A percentile compares a stretch with the other conserved stretches of the same genome.
Evolutionary conservation across 1,139 yeast genomes (phyloP).

Genomic region (Dujonia santamariae): DNA sequence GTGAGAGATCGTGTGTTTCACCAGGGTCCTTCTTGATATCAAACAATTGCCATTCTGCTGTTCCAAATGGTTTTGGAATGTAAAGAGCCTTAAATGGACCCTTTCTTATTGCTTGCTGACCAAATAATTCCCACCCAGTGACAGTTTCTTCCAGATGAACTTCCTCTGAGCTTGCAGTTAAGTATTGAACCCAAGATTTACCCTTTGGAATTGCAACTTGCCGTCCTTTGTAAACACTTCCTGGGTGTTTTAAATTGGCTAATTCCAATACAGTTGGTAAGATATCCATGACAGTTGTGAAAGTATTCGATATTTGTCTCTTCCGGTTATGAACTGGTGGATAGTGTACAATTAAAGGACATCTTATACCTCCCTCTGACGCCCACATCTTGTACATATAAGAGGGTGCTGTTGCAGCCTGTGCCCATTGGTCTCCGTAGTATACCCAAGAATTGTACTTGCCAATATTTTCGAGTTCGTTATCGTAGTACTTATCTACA

Average conservation of each 20-base stretch:
- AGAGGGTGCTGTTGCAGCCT: slow-evolving; percentile 60
- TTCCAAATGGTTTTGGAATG: slow-evolving; percentile 48
- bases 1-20: slow-evolving; percentile 42
- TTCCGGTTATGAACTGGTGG: slow-evolving; percentile 26
- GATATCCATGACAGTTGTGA: slow-evolving; percentile 56
- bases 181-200: slow-evolving; percentile 35
- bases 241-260: slow-evolving; percentile 46
- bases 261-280: slow-evolving; percentile 51
- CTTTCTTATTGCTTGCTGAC: slow-evolving; percentile 52
- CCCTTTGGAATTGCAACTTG: slow-evolving; percentile 40
- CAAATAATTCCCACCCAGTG: slow-evolving; percentile 59
- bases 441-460: slow-evolving; percentile 44
- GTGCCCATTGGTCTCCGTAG: slow-evolving; percentile 62
- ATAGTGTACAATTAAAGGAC: slow-evolving; percentile 46
- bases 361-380: slow-evolving; percentile 54
- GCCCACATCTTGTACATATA: slow-evolving; percentile 52
- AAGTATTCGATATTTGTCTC: slow-evolving; percentile 33
- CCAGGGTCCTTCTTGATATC: slow-evolving; percentile 45
- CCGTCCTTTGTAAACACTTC: slow-evolving; percentile 32
- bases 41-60: slow-evolving; percentile 50
- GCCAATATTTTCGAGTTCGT: slow-evolving; percentile 47
- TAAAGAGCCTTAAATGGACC: slow-evolving; percentile 49
- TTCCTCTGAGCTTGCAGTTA: slow-evolving; percentile 20
- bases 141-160: slow-evolving; percentile 46
- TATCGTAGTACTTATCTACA: slow-evolving; percentile 37